Evolutionary conservation across 1,139 yeast genomes (phyloP).

Genomic region (Candida mesenterica): DNA sequence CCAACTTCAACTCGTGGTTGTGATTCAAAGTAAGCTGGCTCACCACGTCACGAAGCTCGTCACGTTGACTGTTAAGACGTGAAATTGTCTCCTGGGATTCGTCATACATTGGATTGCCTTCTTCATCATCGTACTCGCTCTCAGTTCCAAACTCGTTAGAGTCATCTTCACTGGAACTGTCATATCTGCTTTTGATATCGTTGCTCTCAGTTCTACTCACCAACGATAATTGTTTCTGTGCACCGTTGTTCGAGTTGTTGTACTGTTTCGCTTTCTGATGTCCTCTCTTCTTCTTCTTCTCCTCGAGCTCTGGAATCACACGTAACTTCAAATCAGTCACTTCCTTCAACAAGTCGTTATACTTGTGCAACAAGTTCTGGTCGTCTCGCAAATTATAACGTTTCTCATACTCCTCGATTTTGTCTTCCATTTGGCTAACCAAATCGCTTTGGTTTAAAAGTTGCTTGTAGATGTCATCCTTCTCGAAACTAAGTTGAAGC

Average conservation of each 20-base stretch:
- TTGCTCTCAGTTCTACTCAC: constrained; percentile 14
- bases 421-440: constrained; percentile 43
- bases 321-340: constrained; percentile 43
- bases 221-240: constrained; percentile 23
- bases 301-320: constrained; percentile 44
- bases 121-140: constrained; percentile 14
- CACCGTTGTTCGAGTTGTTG: constrained; percentile 10
- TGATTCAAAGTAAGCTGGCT: constrained; percentile 37
- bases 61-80: constrained; percentile 51
- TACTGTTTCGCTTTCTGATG: constrained; percentile 3
- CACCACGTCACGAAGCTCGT: constrained; percentile 57
- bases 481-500: constrained; percentile 55
- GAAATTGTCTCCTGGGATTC: constrained; percentile 31
- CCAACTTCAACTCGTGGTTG: constrained; percentile 34
- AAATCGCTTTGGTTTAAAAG: constrained; percentile 48
- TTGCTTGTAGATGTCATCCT: constrained; percentile 50
- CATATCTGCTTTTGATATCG: constrained; percentile 4
- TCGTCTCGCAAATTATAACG: constrained; percentile 17
- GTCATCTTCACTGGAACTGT: constrained; percentile 3
- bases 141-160: constrained; percentile 6
- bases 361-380: constrained; percentile 30
- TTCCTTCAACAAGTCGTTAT: constrained; percentile 40
- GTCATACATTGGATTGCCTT: constrained; percentile 14
- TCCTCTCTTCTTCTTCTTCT: constrained; percentile 14
- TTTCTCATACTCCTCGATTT: constrained; percentile 33